A percentile compares a stretch with the other conserved stretches of the same genome.
Evolutionary conservation across 2,329 filamentous ascomycete species (phyloP).

Genomic region (Aureobasidium sp.): DNA sequence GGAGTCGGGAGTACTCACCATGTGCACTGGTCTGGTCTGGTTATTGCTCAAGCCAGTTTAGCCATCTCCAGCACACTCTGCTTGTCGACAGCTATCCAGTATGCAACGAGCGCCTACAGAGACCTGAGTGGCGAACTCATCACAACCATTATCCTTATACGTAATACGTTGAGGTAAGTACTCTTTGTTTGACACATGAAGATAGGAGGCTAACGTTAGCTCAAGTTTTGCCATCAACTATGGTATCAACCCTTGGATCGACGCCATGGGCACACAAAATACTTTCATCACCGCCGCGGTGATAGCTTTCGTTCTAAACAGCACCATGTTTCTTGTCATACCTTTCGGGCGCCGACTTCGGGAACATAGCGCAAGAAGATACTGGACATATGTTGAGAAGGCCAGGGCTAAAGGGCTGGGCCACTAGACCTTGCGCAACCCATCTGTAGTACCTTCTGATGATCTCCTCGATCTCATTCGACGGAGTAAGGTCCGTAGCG

Average conservation of each 20-base stretch:
- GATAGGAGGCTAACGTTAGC: background rate
- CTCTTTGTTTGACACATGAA: background rate
- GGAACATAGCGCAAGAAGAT: conserved; percentile 8
- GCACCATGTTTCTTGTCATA: conserved; percentile 8
- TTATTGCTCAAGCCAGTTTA: conserved; percentile 28
- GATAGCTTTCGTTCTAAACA: background rate
- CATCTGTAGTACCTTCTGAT: background rate
- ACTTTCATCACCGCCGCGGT: conserved; percentile 38
- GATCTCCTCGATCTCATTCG: background rate
- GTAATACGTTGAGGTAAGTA: conserved; percentile 37
- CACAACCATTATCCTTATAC: conserved; percentile 39
- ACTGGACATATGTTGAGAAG: conserved; percentile 13
- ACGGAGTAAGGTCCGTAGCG: background rate
- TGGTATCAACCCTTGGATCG: conserved; percentile 41
- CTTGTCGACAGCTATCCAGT: conserved; percentile 13
- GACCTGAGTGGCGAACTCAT: conserved; percentile 42
- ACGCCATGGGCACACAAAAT: conserved; percentile 36
- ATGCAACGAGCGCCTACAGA: conserved; percentile 9
- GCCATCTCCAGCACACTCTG: conserved; percentile 20
- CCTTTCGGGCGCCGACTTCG: background rate
- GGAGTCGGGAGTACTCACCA: background rate
- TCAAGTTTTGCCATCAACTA: conserved; percentile 39
- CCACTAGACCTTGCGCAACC: background rate
- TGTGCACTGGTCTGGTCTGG: conserved; percentile 18
- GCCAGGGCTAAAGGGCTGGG: conserved; percentile 10